Conservation (phyloP, 2,329 filamentous ascomycete species). For the Cercospora janseana region DNA sequence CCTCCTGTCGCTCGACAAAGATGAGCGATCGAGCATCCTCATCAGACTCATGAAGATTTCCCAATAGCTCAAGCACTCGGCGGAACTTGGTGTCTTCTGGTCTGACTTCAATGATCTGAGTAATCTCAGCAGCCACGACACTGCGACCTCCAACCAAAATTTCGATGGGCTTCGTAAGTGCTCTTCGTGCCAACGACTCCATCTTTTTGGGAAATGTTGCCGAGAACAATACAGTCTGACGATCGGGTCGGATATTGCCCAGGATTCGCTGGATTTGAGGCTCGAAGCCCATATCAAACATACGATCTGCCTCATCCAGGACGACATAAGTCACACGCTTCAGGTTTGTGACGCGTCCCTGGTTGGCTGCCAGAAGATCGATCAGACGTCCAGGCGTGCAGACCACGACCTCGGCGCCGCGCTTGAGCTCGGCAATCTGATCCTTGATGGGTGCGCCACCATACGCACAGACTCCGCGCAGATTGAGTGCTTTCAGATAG, state of each 20-base stretch:
- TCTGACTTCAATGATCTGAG: constrained; percentile 85
- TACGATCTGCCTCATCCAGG: constrained; percentile 93
- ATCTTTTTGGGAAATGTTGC: constrained; percentile 95
- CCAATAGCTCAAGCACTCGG: constrained; percentile 79
- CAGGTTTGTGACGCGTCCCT: constrained; percentile 89
- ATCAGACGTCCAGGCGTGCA: constrained; percentile 95
- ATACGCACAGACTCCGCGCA: constrained; percentile 88
- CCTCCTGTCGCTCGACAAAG: constrained; percentile 41
- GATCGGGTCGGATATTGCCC: constrained; percentile 83
- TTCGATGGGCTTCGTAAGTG: constrained; percentile 79
- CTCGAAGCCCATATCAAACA: constrained; percentile 99
- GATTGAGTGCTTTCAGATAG: constrained; percentile 80
- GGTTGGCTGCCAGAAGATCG: constrained; percentile 88
- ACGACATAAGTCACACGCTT: constrained; percentile 89
- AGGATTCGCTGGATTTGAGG: constrained; percentile 98
- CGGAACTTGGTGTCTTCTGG: constrained; percentile 80
- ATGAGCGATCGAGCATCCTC: constrained; percentile 88
- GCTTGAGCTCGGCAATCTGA: constrained; percentile 93
- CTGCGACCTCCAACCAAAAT: constrained; percentile 87
- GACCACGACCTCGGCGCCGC: constrained; percentile 90
- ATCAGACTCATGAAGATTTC: constrained; percentile 79
- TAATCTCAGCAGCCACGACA: constrained; percentile 69
- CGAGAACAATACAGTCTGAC: constrained; percentile 92
- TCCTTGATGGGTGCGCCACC: constrained; percentile 95
- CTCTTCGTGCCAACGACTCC: constrained; percentile 85